These are phyloP conservation scores for Zopfochytrium polystomum DNA, from an alignment of 371 early-diverging fungal genomes.

Conservation along the genomic window DNA sequence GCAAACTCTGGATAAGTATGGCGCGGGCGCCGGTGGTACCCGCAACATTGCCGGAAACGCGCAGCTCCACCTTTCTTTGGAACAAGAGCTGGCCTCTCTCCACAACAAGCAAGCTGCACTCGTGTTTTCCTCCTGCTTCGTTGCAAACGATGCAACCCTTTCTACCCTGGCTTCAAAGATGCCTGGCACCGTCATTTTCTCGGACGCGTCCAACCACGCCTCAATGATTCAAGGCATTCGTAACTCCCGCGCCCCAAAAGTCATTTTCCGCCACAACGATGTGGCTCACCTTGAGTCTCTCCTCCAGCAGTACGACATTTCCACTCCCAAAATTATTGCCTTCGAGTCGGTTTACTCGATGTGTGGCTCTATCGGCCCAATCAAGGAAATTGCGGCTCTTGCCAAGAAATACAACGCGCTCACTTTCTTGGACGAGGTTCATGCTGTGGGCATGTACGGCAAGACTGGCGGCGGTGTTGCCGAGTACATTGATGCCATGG, in stretches of 20 bases:
- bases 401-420: conserved; percentile 97
- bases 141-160: conserved; percentile 96
- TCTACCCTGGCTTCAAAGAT: conserved; percentile 87
- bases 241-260: conserved; percentile 84
- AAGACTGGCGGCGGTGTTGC: conserved; percentile 95
- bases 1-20: conserved; percentile 85
- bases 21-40: conserved; percentile 98
- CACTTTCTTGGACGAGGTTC: conserved; percentile 97
- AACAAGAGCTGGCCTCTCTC: conserved; percentile 84
- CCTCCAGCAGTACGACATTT: conserved; percentile 72
- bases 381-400: conserved; percentile 84
- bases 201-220: conserved; percentile 94
- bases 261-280: conserved; percentile 95
- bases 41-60: conserved; percentile 98
- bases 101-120: conserved; percentile 91
- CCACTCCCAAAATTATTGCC: conserved; percentile 92
- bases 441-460: conserved; percentile 98
- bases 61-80: conserved; percentile 89
- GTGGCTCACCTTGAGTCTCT: conserved; percentile 83
- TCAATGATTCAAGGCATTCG: conserved; percentile 99
- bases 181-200: conserved; percentile 91
- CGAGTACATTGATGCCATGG: conserved; percentile 89
- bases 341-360: conserved; percentile 98
- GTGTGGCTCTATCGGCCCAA: conserved; percentile 96
- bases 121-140: conserved; percentile 97